Evolutionary conservation across 2,329 filamentous ascomycete genomes (phyloP).

Genomic region (Atkinsonella texensis): DNA sequence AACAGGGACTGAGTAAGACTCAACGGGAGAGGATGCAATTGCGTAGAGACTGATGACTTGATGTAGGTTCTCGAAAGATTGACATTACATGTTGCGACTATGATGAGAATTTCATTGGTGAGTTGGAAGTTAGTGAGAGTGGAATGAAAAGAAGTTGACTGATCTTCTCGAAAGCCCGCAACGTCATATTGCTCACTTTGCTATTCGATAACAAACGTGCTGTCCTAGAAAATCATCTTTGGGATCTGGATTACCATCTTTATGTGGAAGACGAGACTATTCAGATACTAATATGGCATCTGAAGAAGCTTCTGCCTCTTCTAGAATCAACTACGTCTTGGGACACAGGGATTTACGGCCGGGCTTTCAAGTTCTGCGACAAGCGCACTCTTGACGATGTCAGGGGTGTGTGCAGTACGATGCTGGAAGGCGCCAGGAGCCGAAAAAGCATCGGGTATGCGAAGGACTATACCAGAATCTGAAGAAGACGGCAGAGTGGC

Average conservation of each 20-base stretch:
- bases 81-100: slow-evolving; percentile 47
- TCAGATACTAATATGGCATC: slow-evolving; percentile 27
- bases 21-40: too few relatives aligned
- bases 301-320: slow-evolving; percentile 27
- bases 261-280: slow-evolving; percentile 28
- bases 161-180: slow-evolving; percentile 32
- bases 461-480: slow-evolving; percentile 10
- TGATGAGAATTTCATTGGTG: slow-evolving; percentile 37
- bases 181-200: slow-evolving; percentile 39
- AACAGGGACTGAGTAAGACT: slow-evolving; percentile 25
- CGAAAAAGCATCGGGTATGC: slow-evolving; percentile 6
- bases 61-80: slow-evolving; percentile 26
- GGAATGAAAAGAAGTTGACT: not conserved
- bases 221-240: slow-evolving; percentile 22
- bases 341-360: slow-evolving; percentile 32
- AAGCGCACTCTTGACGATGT: slow-evolving; percentile 29
- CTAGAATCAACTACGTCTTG: slow-evolving; percentile 30
- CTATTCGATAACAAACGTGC: slow-evolving; percentile 28
- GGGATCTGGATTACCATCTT: slow-evolving; percentile 45
- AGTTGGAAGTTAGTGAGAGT: slow-evolving; percentile 5
- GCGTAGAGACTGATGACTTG: slow-evolving; percentile 11
- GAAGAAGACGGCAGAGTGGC: slow-evolving; percentile 9
- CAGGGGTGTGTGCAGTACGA: slow-evolving; percentile 24
- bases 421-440: slow-evolving; percentile 11
- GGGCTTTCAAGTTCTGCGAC: slow-evolving; percentile 36